A percentile compares a stretch with the other conserved stretches of the same genome.
phyloP scores from a whole-genome alignment of 331 rosid species.

The Quercus phellos region DNA sequence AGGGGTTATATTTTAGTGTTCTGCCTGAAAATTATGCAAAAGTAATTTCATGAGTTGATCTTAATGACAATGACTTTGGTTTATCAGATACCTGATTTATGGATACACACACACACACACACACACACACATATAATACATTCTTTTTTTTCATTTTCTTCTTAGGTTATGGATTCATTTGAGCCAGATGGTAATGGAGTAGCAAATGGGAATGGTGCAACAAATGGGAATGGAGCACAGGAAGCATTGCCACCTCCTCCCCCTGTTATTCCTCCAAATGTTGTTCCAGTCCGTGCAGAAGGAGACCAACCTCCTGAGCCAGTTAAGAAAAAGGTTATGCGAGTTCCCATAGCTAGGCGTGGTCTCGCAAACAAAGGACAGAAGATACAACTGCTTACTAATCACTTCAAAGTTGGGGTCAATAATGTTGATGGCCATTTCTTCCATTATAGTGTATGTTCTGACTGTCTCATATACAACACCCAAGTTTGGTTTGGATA shows the following conservation, averaged over 20 bases:
- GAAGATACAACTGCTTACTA: constrained; percentile 52
- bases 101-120: too few species aligned
- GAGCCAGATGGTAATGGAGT: constrained; percentile 37
- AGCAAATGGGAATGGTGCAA: constrained; percentile 6
- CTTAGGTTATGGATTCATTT: constrained; percentile 51
- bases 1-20: too few species aligned
- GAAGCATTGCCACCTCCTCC: constrained; percentile 76
- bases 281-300: constrained; percentile 46
- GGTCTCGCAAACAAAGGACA: constrained; percentile 56
- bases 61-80: too few species aligned
- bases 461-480: not conserved
- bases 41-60: too few species aligned
- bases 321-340: constrained; percentile 42
- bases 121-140: too few species aligned
- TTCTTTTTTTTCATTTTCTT: not conserved
- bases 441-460: constrained; percentile 81
- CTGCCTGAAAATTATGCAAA: too few species aligned
- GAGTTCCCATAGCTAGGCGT: constrained; percentile 68
- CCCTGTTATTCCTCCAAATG: constrained; percentile 56
- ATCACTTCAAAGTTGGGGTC: constrained; percentile 70
- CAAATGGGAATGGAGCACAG: constrained; percentile 24
- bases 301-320: constrained; percentile 35
- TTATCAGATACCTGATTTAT: too few species aligned
- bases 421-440: constrained; percentile 49
- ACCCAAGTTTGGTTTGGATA: not conserved